Percentiles rank a stretch among this genome's conserved stretches.
These are phyloP conservation scores for Boletus coccyginus DNA, from an alignment of 768 basidiomycete genomes.

Conservation along the genomic window DNA sequence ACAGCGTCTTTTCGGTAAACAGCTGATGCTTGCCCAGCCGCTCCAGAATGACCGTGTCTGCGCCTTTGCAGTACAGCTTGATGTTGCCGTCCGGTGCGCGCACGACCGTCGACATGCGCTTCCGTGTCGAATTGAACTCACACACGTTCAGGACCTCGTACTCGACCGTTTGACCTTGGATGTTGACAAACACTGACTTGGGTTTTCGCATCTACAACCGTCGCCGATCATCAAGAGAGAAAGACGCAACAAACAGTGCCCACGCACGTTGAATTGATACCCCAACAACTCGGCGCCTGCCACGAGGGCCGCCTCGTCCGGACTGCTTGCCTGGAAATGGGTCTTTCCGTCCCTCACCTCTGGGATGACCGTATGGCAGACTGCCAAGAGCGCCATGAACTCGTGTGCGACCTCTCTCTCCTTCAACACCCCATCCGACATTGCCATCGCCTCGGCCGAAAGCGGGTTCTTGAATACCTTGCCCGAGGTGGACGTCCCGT, in stretches of 20 bases:
- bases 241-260: not conserved
- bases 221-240: not conserved
- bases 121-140: constrained; percentile 98
- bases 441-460: constrained; percentile 23
- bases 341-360: constrained; percentile 89
- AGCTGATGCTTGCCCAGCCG: constrained; percentile 82
- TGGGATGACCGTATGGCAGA: constrained; percentile 98
- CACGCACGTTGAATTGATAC: constrained; percentile 88
- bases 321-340: constrained; percentile 93
- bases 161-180: constrained; percentile 69
- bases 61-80: constrained; percentile 95
- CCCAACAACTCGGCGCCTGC: constrained; percentile 90
- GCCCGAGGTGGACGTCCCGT: constrained; percentile 28
- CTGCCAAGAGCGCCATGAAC: constrained; percentile 81
- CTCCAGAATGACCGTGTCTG: constrained; percentile 96
- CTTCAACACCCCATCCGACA: constrained; percentile 1
- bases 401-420: constrained; percentile 61
- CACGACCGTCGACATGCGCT: constrained; percentile 96
- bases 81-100: constrained; percentile 86
- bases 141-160: constrained; percentile 94
- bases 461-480: constrained; percentile 53
- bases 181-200: constrained; percentile 87
- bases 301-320: constrained; percentile 96
- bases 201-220: constrained; percentile 85
- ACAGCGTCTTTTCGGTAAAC: constrained; percentile 81